Evolutionary conservation across 495 filamentous ascomycete genomes (phyloP).

Genomic region (Trichoderma gamsii): DNA sequence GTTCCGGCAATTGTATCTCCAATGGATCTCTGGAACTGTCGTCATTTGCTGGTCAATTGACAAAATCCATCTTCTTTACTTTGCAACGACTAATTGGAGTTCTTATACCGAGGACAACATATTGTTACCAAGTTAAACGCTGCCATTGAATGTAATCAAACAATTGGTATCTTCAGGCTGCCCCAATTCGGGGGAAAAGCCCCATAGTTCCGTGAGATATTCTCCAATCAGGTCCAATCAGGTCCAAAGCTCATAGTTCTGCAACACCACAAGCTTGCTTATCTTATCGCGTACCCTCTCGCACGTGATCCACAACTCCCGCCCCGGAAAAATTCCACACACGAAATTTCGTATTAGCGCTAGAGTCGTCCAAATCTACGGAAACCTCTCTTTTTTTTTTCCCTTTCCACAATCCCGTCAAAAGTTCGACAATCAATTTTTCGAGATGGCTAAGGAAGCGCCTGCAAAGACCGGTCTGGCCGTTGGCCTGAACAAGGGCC

Average conservation of each 20-base stretch:
- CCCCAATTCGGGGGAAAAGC: background rate
- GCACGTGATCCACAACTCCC: conserved; percentile 9
- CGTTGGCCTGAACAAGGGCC: conserved; percentile 75
- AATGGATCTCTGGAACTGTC: too few species aligned
- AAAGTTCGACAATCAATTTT: conserved; percentile 19
- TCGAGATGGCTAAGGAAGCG: conserved; percentile 27
- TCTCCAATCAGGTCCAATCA: background rate
- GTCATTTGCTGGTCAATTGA: too few species aligned
- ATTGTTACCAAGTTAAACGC: too few species aligned
- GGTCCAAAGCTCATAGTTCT: background rate
- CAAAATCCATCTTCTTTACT: too few species aligned
- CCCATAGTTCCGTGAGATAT: background rate
- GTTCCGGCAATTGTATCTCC: too few species aligned
- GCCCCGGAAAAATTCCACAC: background rate
- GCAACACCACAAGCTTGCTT: background rate
- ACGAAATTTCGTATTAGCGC: conserved; percentile 2
- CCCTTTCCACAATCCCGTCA: conserved; percentile 2
- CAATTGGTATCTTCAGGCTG: background rate
- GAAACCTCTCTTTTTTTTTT: background rate
- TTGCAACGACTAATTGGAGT: too few species aligned
- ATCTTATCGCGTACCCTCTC: conserved; percentile 10
- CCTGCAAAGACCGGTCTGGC: conserved; percentile 62
- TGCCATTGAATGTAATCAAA: too few species aligned
- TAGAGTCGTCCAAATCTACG: background rate
- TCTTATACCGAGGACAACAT: background rate